phyloP scores from a whole-genome alignment of 2,329 filamentous ascomycete species.

The Apiospora sp. region DNA sequence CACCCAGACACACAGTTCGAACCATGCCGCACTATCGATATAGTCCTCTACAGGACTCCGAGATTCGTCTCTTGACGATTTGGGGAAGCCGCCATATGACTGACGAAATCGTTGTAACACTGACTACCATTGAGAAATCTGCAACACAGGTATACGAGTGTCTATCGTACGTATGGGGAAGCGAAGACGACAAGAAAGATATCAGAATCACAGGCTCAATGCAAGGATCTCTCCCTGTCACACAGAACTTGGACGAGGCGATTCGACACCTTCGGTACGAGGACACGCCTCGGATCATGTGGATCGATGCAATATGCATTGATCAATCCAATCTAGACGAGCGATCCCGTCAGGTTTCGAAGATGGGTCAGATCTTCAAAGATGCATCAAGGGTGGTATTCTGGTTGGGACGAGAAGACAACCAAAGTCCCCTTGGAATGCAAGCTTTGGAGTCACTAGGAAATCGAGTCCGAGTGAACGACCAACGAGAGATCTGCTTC shows the following conservation, averaged over 20 bases:
- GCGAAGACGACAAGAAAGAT: too few relatives aligned
- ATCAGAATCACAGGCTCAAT: neutral
- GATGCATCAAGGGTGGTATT: slow-evolving; percentile 30
- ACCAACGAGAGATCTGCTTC: too few relatives aligned
- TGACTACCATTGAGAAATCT: too few relatives aligned
- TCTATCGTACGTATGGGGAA: slow-evolving; percentile 12
- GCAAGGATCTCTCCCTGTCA: neutral
- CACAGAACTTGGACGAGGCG: neutral
- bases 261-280: neutral
- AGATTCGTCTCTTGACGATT: too few relatives aligned
- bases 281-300: neutral
- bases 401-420: slow-evolving; percentile 28
- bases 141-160: neutral
- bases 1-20: too few relatives aligned
- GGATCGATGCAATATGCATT: slow-evolving; percentile 25
- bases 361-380: slow-evolving; percentile 30
- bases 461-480: too few relatives aligned
- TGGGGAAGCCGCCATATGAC: too few relatives aligned
- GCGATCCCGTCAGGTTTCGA: slow-evolving; percentile 30
- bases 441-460: too few relatives aligned
- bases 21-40: too few relatives aligned
- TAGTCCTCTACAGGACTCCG: too few relatives aligned
- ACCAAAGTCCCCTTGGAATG: too few relatives aligned
- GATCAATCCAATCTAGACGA: slow-evolving; percentile 29
- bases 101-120: too few relatives aligned